Base-by-base conservation (phyloP, 2,329 filamentous ascomycete genomes). In the Aspergillus arachidicola region DNA sequence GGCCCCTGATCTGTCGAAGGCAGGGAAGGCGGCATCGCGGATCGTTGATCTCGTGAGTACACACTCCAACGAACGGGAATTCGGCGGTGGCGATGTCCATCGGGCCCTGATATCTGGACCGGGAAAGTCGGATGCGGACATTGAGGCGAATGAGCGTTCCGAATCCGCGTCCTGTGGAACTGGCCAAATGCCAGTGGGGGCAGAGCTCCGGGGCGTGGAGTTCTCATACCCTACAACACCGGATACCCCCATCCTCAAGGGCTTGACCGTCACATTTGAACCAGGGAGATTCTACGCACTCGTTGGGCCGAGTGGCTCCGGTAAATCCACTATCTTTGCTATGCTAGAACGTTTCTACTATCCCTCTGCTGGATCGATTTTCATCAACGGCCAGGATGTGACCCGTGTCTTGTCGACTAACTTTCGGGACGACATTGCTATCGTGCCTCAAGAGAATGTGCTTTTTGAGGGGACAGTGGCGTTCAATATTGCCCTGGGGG, bases 1-100 rank as follows among this genome's bases (percentile, higher is more conserved):
- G 2, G 90, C 90, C 0, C 90, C 90, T 0, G 90, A 93, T 67
- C 83, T 93, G 16, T 87, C 89, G 1, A 85, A 87, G 59, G 90
- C 91, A 57, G 23, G 34, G n/a, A 57, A 57, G 36, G 55, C 55
- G 6, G 55, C 55, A 28, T 57, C 55, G 3, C 55, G 55, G 7
- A 45, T 57, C 14, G 38, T 57, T 43, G 55, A 58, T n/a, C 56
- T 48, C 16, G 30, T 46, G 23, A 36, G 26, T 10, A 57, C 55
- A 30, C n/a, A 57, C 36, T 45, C 55, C 23, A 28, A 16, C 9
- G 55, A 38, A 19, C 38, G 26, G 36, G 55, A 57, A 45, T 57
- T 57, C n/a, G 56, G 41, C 34, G 34, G 34, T 36, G 34, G 34
- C 14, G 34, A 36, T 16, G 14, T 36, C 34, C 34, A 36, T 36